Conservation (phyloP, 2,329 filamentous ascomycete species). For the Ophiostoma himal-ulmi region DNA sequence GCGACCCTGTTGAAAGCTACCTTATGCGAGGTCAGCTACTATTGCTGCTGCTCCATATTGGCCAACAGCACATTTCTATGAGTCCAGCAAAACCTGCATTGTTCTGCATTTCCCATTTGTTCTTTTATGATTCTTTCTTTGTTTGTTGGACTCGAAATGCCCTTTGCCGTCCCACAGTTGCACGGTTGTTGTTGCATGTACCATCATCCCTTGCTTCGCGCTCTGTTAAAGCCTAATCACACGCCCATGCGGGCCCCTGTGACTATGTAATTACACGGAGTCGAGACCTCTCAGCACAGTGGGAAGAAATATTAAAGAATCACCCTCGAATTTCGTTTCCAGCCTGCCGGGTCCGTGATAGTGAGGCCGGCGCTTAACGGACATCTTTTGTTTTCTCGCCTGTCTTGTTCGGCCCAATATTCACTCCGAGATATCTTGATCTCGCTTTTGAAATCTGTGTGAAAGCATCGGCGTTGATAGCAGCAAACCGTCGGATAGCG, state of each 20-base stretch:
- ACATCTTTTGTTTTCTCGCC: constrained; percentile 19
- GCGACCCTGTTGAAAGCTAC: constrained; percentile 10
- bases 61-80: not conserved
- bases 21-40: not conserved
- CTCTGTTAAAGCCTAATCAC: not conserved
- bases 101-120: not conserved
- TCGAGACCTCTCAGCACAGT: not conserved
- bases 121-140: not conserved
- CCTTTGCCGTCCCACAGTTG: not conserved
- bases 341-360: constrained; percentile 22
- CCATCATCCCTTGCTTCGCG: not conserved
- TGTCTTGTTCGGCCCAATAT: constrained; percentile 24
- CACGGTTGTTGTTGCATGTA: not conserved
- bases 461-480: not conserved
- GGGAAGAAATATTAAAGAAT: not conserved
- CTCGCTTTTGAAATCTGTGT: not conserved
- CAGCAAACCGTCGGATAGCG: not conserved
- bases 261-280: constrained; percentile 11
- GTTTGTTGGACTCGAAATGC: not conserved
- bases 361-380: constrained; percentile 25
- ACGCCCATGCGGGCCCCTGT: not conserved
- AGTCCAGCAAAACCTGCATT: not conserved
- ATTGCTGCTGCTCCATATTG: not conserved
- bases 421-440: constrained; percentile 18
- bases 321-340: constrained; percentile 24